Base-by-base conservation (phyloP, 805 yeast species). In the Candida railenensis region DNA sequence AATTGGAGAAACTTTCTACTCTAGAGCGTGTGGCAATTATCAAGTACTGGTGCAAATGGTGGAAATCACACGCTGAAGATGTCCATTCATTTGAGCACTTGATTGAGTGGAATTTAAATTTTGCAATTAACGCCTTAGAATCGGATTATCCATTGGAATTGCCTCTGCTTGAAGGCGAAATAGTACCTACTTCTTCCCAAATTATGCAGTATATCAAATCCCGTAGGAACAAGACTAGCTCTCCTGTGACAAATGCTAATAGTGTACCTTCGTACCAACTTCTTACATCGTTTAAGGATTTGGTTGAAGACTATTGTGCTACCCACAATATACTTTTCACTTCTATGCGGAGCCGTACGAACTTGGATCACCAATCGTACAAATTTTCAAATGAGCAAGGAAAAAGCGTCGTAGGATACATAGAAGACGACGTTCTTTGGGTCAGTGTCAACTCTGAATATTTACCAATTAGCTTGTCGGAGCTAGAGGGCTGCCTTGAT, bases 371-470 rank as follows among this genome's bases (percentile, higher is more conserved):
- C 38, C 69, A 75, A 2, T 56, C 82, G 37, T 80, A 70, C 57
- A 62, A 67, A 25, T 59, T 83, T 14, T 59, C 70, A 3, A 54
- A 59, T 40, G 4, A 74, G 76, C 7, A 59, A 55, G 30, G 30
- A 11, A 20, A 61, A 53, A 3, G 69, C 73, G 12, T 73, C 34
- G 12, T 53, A 34, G 70, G 78, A 14, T 87, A 78, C 50, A 72
- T 87, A 4, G 76, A 77, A 32, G 82, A 83, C 39, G 91, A 89
- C 53, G 83, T 87, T 2, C 53, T 89, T 20, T 89, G 81, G 78
- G 57, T 79, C 14, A 61, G 65, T 33, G 45, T 11, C 50, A 54
- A 59, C 48, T 66, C 54, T 2, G 59, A 52, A 3, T 81, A 63
- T 58, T 66, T 61, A 44, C 85, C 87, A 1, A 58, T 76, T 2